A percentile compares a stretch with the other conserved stretches of the same genome.
phyloP scores from a whole-genome alignment of 2,329 filamentous ascomycete species.

The Aspergillus arachidicola region DNA sequence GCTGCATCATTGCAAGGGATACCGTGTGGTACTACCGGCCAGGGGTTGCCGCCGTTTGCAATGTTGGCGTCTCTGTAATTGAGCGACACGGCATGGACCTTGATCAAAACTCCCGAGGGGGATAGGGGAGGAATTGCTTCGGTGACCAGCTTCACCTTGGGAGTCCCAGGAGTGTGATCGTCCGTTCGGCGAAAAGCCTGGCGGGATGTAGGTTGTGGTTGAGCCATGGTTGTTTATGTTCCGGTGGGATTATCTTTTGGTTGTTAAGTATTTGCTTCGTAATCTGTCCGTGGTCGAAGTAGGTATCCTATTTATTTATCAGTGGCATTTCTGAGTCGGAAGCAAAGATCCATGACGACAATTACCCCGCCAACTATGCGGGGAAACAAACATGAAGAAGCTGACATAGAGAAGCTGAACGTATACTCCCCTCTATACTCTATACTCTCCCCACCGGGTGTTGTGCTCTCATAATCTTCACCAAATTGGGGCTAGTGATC shows the following conservation, averaged over 20 bases:
- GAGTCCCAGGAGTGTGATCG: conserved; percentile 32
- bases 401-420: no score
- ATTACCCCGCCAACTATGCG: background rate
- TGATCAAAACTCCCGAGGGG: conserved; percentile 30
- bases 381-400: background rate
- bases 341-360: background rate
- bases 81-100: conserved; percentile 25
- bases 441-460: no score
- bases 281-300: no score
- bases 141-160: conserved; percentile 38
- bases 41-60: conserved; percentile 41
- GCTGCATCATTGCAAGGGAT: conserved; percentile 47
- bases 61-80: conserved; percentile 32
- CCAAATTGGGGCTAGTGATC: background rate
- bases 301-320: no score
- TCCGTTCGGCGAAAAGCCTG: conserved; percentile 38
- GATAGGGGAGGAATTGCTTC: conserved; percentile 37
- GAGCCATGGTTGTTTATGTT: background rate
- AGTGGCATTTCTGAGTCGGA: no score
- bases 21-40: conserved; percentile 36
- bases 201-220: conserved; percentile 15
- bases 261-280: no score
- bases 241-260: background rate
- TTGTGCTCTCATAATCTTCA: background rate
- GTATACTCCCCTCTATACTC: no score